Evolutionary conservation across 208 protist genomes (phyloP).

Genomic region (Leishmania aethiopica): DNA sequence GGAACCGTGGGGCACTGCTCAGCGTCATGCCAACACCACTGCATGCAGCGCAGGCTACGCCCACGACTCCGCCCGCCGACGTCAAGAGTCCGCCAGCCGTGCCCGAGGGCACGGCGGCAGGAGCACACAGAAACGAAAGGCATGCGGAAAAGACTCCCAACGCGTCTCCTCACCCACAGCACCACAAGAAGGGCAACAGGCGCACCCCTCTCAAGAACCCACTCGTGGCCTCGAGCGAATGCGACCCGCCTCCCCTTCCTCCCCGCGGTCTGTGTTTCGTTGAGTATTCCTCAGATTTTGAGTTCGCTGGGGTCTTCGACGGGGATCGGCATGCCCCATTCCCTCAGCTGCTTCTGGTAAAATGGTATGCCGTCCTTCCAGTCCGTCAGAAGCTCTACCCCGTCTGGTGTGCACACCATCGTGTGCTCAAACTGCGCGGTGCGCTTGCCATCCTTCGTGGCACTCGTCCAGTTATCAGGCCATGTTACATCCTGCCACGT

Average conservation of each 20-base stretch:
- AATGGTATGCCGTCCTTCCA: conserved; percentile 83
- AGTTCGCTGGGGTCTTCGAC: conserved; percentile 58
- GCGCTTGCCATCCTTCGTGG: conserved; percentile 95
- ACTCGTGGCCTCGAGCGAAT: neutral
- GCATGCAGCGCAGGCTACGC: neutral
- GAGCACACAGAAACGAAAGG: too few species aligned
- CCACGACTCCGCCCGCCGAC: neutral
- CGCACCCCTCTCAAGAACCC: too few species aligned
- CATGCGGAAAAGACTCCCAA: too few species aligned
- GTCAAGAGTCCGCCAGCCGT: neutral
- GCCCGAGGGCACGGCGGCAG: neutral
- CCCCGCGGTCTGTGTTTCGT: neutral
- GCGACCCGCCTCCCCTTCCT: too few species aligned
- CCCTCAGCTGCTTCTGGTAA: conserved; percentile 88
- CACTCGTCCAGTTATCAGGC: conserved; percentile 97
- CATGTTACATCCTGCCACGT: conserved; percentile 92
- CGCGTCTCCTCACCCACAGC: too few species aligned
- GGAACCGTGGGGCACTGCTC: too few species aligned
- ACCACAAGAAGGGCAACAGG: neutral
- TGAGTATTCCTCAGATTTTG: conserved; percentile 35
- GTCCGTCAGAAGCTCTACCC: conserved; percentile 88
- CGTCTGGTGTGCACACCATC: conserved; percentile 93
- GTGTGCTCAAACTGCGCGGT: conserved; percentile 99
- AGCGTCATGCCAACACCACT: too few species aligned
- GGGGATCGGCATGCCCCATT: conserved; percentile 63